Evolutionary conservation across 441 rosid species (phyloP).

Genomic region (Theobroma grandiflorum): DNA sequence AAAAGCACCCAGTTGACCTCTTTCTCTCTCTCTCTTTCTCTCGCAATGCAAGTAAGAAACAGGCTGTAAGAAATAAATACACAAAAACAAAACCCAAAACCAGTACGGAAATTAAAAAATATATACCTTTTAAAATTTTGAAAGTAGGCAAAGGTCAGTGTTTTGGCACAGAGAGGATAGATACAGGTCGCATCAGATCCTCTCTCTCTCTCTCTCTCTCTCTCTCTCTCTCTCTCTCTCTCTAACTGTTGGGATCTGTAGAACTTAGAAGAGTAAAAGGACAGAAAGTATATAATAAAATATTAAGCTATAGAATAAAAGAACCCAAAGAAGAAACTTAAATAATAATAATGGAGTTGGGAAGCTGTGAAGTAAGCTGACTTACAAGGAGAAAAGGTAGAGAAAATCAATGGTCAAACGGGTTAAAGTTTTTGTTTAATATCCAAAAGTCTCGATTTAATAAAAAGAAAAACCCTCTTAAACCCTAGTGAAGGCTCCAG

Average conservation of each 20-base stretch:
- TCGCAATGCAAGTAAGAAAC: conserved; percentile 1
- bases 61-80: conserved; percentile 11
- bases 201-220: conserved; percentile 19
- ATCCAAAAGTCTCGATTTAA: background rate
- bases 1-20: conserved; percentile 38
- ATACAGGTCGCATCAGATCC: conserved; percentile 22
- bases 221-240: conserved; percentile 14
- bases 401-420: conserved; percentile 25
- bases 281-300: conserved; percentile 27
- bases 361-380: conserved; percentile 27
- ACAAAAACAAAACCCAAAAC: background rate
- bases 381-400: conserved; percentile 10
- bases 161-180: background rate
- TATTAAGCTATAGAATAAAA: background rate
- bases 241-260: conserved; percentile 43
- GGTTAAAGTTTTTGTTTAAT: conserved; percentile 4
- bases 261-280: conserved; percentile 24
- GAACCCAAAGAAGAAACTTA: background rate
- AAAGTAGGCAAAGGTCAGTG: conserved; percentile 24
- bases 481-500: conserved; percentile 13
- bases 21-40: background rate
- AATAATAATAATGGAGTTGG: background rate
- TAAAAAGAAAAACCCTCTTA: background rate
- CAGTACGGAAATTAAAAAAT: background rate
- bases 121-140: conserved; percentile 25